phyloP scores from a whole-genome alignment of 352 stramenopile species.

The Pythium volutum region DNA sequence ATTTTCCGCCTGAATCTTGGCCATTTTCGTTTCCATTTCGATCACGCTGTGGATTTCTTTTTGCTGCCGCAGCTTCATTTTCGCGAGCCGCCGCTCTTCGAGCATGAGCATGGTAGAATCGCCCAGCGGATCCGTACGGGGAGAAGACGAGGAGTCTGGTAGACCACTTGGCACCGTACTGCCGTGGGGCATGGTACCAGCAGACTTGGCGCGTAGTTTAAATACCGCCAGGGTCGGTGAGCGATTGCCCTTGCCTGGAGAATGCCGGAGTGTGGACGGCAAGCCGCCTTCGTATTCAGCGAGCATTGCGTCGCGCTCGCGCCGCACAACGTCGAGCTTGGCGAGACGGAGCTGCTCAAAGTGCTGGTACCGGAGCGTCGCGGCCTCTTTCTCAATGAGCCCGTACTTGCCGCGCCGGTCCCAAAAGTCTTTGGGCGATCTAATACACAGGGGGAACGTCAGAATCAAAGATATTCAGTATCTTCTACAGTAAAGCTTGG shows the following conservation, averaged over 20 bases:
- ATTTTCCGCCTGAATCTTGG: conserved; percentile 63
- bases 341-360: conserved; percentile 63
- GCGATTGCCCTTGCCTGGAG: conserved; percentile 13
- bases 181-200: conserved; percentile 1
- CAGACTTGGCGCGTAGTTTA: conserved; percentile 6
- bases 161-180: background rate
- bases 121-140: conserved; percentile 13
- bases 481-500: too few relatives aligned
- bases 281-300: conserved; percentile 21
- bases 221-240: conserved; percentile 12
- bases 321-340: conserved; percentile 58
- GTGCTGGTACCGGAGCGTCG: conserved; percentile 62
- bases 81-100: conserved; percentile 55
- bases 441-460: background rate
- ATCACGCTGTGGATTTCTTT: conserved; percentile 74
- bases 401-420: conserved; percentile 53
- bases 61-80: conserved; percentile 70
- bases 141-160: conserved; percentile 25
- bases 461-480: background rate
- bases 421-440: conserved; percentile 48
- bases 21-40: conserved; percentile 73
- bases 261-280: conserved; percentile 5
- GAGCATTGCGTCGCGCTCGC: conserved; percentile 54
- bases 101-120: conserved; percentile 61
- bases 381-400: conserved; percentile 69